phyloP scores from a whole-genome alignment of 257 asterid species.

The Gardenia jasminoides region DNA sequence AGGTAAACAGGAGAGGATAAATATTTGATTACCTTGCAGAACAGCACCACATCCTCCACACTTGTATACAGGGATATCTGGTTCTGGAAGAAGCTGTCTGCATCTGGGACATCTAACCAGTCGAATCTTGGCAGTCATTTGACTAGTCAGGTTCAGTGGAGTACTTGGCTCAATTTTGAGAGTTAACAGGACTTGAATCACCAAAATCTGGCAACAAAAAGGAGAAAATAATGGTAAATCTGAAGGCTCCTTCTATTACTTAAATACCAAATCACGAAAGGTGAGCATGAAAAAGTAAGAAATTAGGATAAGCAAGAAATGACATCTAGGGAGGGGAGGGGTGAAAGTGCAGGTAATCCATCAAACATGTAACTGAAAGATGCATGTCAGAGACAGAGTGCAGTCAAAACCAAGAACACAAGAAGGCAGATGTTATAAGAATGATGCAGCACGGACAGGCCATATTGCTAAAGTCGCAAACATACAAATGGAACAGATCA shows the following conservation, averaged over 20 bases:
- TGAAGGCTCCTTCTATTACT: not conserved
- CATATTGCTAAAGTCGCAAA: not conserved
- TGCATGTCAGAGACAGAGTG: not conserved
- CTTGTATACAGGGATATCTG: slow-evolving; percentile 52
- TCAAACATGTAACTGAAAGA: not conserved
- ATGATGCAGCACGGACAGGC: not conserved
- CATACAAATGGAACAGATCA: not conserved
- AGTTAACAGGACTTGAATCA: slow-evolving; percentile 18
- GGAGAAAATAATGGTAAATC: slow-evolving; percentile 1
- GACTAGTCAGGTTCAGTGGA: slow-evolving; percentile 41
- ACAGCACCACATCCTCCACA: slow-evolving; percentile 85
- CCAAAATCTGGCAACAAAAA: slow-evolving; percentile 31
- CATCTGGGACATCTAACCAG: slow-evolving; percentile 79
- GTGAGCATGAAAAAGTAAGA: slow-evolving; percentile 1
- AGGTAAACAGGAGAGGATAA: slow-evolving; percentile 3
- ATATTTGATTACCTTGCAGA: slow-evolving; percentile 54
- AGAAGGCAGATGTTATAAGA: not conserved
- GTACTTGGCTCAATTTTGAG: slow-evolving; percentile 14
- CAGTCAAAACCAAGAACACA: not conserved
- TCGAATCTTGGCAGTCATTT: slow-evolving; percentile 50
- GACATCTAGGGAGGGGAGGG: not conserved
- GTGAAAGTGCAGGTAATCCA: not conserved
- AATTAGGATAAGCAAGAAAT: not conserved
- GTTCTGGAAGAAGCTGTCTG: slow-evolving; percentile 58
- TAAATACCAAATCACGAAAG: not conserved